Evolutionary conservation across 768 basidiomycete species (phyloP), one percentile per base, ranked within the genome.

Genomic region (Dentipellis fragilis): DNA sequence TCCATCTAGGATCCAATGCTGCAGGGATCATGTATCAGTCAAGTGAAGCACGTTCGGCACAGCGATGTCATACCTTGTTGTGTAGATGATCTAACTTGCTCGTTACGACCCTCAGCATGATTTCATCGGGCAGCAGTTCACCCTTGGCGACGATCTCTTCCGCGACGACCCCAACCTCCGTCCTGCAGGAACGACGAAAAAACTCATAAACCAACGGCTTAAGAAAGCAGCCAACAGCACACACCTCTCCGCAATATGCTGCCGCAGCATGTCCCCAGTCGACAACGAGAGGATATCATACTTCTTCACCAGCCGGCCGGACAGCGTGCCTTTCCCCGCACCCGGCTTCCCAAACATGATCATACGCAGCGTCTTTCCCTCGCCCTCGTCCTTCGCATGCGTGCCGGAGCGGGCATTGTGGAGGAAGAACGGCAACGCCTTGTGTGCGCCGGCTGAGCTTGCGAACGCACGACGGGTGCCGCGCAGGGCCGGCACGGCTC

Each of bases 1-100:
- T 29, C 93, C 93, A 61, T 95, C 93, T 46, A 94, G 68, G 59
- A 95, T 87, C 93, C 93, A 94, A 64, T 89, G 85, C 88, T 93
- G 58, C 8, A 55, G 51, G 58, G 10, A 16, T 35, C 8, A 53
- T n/a, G 54, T 48, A 53, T 29, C 8, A 22, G 22, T 45, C 10
- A 2, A 17, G 7, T 49, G 19, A 46, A 12, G 36, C 10, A n/a
- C 17, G 51, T 22, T 21, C 38, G 40, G 35, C 1, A 12, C 22
- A 19, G 16, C 3, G n/a, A 39, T 48, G 51, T 58, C 72, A 35
- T 57, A 87, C 89, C 75, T 79, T 83, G 69, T 85, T 80, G 49
- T 77, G 76, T 51, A 89, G 71, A 14, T 67, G 63, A 61, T 87
- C 81, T 16, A 94, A 75, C 65, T 85, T 87, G 69, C 75, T 80